A percentile compares a stretch with the other conserved stretches of the same genome.
Evolutionary conservation across 768 basidiomycete genomes (phyloP).

Genomic region (Collybiopsis luxurians): DNA sequence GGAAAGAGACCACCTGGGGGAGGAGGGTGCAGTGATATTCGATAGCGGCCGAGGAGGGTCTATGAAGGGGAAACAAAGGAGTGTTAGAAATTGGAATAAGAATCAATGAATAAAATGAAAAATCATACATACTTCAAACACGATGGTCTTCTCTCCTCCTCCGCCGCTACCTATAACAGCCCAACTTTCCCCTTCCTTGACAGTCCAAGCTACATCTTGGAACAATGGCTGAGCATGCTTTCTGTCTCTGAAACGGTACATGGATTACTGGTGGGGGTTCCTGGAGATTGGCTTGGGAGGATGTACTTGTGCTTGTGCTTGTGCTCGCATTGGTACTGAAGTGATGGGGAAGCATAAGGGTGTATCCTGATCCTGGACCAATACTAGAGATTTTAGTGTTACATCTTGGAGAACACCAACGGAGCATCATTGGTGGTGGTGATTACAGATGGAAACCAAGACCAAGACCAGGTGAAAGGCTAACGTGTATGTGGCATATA

Average conservation of each 20-base stretch:
- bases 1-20: conserved; percentile 78
- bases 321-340: not conserved
- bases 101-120: not conserved
- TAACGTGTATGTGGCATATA: too few relatives aligned
- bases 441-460: too few relatives aligned
- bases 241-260: conserved; percentile 58
- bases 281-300: not conserved
- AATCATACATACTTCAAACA: conserved; percentile 57
- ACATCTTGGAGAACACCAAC: too few relatives aligned
- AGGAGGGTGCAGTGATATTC: conserved; percentile 60
- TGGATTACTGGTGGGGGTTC: conserved; percentile 4
- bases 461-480: too few relatives aligned
- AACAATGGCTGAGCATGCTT: conserved; percentile 45
- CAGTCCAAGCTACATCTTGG: conserved; percentile 54
- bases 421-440: too few relatives aligned
- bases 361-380: too few relatives aligned
- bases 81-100: too few relatives aligned
- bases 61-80: conserved; percentile 21
- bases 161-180: conserved; percentile 65
- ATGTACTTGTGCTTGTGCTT: too few relatives aligned
- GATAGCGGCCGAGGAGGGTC: conserved; percentile 70
- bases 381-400: too few relatives aligned
- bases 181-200: conserved; percentile 67
- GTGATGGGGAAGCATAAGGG: too few relatives aligned
- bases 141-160: conserved; percentile 54